phyloP scores from a whole-genome alignment of 352 stramenopile species.

The Phytopythium chamaehyphon region DNA sequence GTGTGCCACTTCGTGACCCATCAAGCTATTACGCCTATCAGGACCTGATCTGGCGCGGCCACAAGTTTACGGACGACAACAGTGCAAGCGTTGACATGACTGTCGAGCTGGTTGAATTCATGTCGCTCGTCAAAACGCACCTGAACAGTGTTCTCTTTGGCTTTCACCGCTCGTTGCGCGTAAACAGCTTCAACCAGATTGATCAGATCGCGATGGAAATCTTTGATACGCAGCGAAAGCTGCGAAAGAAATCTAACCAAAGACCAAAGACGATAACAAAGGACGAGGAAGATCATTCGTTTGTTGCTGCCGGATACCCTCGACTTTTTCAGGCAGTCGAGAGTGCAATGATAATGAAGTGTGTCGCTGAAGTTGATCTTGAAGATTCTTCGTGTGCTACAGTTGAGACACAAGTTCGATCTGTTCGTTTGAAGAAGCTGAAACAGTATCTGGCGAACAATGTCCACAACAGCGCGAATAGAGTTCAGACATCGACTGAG shows the following conservation, averaged over 20 bases:
- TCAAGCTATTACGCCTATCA: constrained; percentile 74
- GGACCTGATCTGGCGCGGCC: constrained; percentile 83
- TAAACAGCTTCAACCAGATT: constrained; percentile 76
- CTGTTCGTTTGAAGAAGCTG: constrained; percentile 40
- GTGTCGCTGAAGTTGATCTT: constrained; percentile 52
- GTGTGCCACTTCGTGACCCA: constrained; percentile 53
- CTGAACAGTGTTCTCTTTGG: constrained; percentile 62
- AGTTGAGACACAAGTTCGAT: constrained; percentile 48
- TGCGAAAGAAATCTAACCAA: constrained; percentile 31
- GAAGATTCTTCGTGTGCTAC: constrained; percentile 52
- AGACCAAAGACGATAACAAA: constrained; percentile 7
- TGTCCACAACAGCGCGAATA: constrained; percentile 12
- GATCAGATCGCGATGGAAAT: constrained; percentile 70
- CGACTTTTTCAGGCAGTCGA: constrained; percentile 58
- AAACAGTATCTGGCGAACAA: constrained; percentile 37
- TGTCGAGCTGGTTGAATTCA: constrained; percentile 44
- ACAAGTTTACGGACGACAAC: constrained; percentile 35
- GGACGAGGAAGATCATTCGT: constrained; percentile 42
- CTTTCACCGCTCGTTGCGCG: constrained; percentile 75
- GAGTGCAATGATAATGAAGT: constrained; percentile 52
- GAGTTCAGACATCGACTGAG: constrained; percentile 15
- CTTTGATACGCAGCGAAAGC: constrained; percentile 67
- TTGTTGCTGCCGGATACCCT: constrained; percentile 39
- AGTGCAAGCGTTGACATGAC: constrained; percentile 7
- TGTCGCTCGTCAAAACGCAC: constrained; percentile 52